Base-by-base conservation (phyloP, 352 stramenopile species). In the Phytophthora brassicae region DNA sequence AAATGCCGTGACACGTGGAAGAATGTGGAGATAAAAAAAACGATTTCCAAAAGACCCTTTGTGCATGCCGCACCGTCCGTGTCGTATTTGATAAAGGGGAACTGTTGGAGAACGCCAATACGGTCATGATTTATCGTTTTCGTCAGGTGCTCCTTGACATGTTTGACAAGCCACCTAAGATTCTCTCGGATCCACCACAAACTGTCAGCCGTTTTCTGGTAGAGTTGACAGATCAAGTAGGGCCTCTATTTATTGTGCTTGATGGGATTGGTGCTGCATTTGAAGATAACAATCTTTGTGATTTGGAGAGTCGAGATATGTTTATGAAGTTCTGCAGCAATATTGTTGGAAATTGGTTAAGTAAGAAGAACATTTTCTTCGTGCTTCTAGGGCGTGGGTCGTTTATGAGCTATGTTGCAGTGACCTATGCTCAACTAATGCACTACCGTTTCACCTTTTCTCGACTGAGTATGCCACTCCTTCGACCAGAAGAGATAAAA, bases 221-320 rank as follows among this genome's bases (percentile, higher is more conserved):
- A n/a, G 39, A 55, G 4, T 50, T 72, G 28, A 57, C 43, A 2
- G 1, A 22, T 16, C 53, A 72, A 72, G 65, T 58, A 20, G 65
- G 59, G 1, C 48, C 65, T n/a, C 42, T 72, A 4, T 66, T 72
- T 20, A 69, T 69, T 26, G 36, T 69, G 38, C 19, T 69, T 1
- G 59, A 62, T 50, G 53, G 61, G 3, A 66, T 63, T 56, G 59
- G 41, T 14, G 6, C 11, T 6, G 38, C 51, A 1, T 55, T 68
- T 24, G 16, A 49, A 1, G 0, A 36, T 24, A 12, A 17, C 11
- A 45, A 43, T 2, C 17, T 28, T 5, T 12, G 12, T 28, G 35
- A 56, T 11, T n/a, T n/a, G n/a, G n/a, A n/a, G n/a, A n/a, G n/a
- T n/a, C n/a, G n/a, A n/a, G n/a, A n/a, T n/a, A n/a, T n/a, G n/a